Base-by-base conservation (phyloP, 768 basidiomycete species). In the Phlebiopsis flavidoalba region DNA sequence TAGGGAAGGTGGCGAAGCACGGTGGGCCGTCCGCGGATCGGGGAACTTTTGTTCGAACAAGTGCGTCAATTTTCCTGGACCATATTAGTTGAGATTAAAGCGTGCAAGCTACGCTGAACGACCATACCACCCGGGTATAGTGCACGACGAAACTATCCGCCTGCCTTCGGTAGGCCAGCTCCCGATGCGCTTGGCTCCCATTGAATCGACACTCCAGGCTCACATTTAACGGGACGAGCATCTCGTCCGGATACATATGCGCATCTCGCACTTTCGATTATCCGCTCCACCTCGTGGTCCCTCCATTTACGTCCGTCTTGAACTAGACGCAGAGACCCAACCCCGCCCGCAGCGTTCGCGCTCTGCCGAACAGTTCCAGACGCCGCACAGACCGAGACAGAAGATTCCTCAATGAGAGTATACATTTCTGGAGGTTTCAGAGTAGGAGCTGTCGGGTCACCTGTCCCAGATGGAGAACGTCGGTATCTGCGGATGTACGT, bases 401-500 rank as follows among this genome's bases (percentile, higher is more conserved):
- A 99, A 98, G 72, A n/a, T n/a, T 96, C 98, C 74, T 99, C 97
- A 70, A 98, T 90, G 46, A 99, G 82, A 5, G 89, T 88, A 75
- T 98, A 95, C 79, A 95, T 91, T 72, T 98, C 96, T 17, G 95
- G 94, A 0, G 97, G 97, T 74, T 93, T 93, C 48, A 86, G 83
- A 2, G 84, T 87, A 1, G 92, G 91, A 73, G 96, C 94, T 4
- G 79, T 72, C 6, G 86, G 77, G 66, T 95, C 93, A n/a, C 93
- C 90, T 79, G n/a, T 95, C 92, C 94, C 95, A 97, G 19, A 98
- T 87, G 60, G n/a, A 96, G 87, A 10, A 96, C 91, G 72, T 97
- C 95, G n/a, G 95, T 96, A 69, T 96, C 95, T 93, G 35, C 33
- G 55, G 57, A 31, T 31, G 7, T 22, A 48, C 49, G 24, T 14